phyloP scores from a whole-genome alignment of 2,329 filamentous ascomycete genomes.

The Lasiodiplodia hormozganensis region DNA sequence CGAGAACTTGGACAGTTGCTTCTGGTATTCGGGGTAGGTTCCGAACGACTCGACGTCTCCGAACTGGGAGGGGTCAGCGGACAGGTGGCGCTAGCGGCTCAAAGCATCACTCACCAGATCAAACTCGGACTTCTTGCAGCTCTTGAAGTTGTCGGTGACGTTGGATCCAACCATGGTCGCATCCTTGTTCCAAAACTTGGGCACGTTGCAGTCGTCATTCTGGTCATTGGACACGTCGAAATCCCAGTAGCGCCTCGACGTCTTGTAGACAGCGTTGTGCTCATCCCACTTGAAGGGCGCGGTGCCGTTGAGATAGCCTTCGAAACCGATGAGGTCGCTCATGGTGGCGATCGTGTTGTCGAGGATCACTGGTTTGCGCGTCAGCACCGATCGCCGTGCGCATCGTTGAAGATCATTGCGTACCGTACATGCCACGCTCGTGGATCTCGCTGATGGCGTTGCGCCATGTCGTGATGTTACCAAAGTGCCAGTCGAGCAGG shows the following conservation, averaged over 20 bases:
- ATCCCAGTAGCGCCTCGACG: constrained; percentile 62
- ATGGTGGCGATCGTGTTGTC: constrained; percentile 72
- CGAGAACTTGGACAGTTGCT: constrained; percentile 70
- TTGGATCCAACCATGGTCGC: constrained; percentile 37
- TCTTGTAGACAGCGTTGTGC: constrained; percentile 66
- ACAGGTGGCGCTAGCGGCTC: not conserved
- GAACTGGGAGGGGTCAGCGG: constrained; percentile 50
- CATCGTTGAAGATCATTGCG: constrained; percentile 15
- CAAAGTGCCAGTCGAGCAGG: constrained; percentile 68
- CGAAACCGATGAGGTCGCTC: constrained; percentile 68
- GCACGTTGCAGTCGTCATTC: constrained; percentile 59
- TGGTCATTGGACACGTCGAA: constrained; percentile 63
- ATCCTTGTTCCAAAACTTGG: constrained; percentile 67
- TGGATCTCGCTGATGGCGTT: constrained; percentile 67
- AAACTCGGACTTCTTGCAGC: constrained; percentile 69
- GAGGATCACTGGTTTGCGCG: constrained; percentile 54
- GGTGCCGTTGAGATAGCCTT: constrained; percentile 65
- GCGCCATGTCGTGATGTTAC: constrained; percentile 65
- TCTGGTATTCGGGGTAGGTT: constrained; percentile 59
- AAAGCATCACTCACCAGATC: constrained; percentile 46
- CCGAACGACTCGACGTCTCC: constrained; percentile 61
- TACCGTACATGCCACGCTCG: constrained; percentile 65
- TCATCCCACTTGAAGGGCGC: constrained; percentile 57
- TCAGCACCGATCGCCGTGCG: constrained; percentile 19
- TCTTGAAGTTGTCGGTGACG: constrained; percentile 18